phyloP scores from a whole-genome alignment of 1,284 basidiomycete species.

The Cutaneotrichosporon sp. region DNA sequence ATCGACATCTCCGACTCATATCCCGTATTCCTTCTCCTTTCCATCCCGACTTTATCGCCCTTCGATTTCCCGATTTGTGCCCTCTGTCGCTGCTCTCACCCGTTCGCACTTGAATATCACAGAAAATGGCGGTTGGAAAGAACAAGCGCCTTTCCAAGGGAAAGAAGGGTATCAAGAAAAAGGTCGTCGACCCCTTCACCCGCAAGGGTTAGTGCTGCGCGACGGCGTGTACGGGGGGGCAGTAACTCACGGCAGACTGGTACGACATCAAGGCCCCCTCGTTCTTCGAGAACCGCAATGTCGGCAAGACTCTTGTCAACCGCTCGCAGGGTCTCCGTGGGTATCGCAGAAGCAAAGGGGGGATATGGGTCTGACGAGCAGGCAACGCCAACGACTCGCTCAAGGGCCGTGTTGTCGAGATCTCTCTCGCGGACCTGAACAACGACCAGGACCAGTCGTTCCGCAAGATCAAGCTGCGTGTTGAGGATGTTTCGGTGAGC shows the following conservation, averaged over 20 bases:
- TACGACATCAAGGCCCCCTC: slow-evolving; percentile 99
- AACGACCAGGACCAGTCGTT: slow-evolving; percentile 99
- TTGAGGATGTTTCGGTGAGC: slow-evolving; percentile 72
- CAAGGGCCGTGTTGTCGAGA: slow-evolving; percentile 93
- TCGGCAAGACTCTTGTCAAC: slow-evolving; percentile 99
- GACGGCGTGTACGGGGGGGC: not conserved
- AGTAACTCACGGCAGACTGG: slow-evolving; percentile 66
- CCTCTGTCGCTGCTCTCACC: not conserved
- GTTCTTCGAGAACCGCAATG: slow-evolving; percentile 94
- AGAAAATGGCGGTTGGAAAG: slow-evolving; percentile 85
- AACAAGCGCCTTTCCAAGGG: slow-evolving; percentile 99
- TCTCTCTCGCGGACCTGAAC: slow-evolving; percentile 96
- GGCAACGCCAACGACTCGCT: slow-evolving; percentile 93
- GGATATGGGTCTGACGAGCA: slow-evolving; percentile 59
- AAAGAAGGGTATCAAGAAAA: slow-evolving; percentile 99
- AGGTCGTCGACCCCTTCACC: slow-evolving; percentile 99
- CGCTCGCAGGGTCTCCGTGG: slow-evolving; percentile 92
- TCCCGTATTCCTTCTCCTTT: not conserved
- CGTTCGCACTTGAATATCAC: not conserved
- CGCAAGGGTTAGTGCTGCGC: slow-evolving; percentile 68
- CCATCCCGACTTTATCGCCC: not conserved
- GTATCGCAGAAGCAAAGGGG: no score
- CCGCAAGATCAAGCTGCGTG: slow-evolving; percentile 98
- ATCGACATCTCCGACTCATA: no score
- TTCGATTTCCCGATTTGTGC: not conserved